phyloP scores from a whole-genome alignment of 2,329 filamentous ascomycete species.

The Fusarium mangiferae region DNA sequence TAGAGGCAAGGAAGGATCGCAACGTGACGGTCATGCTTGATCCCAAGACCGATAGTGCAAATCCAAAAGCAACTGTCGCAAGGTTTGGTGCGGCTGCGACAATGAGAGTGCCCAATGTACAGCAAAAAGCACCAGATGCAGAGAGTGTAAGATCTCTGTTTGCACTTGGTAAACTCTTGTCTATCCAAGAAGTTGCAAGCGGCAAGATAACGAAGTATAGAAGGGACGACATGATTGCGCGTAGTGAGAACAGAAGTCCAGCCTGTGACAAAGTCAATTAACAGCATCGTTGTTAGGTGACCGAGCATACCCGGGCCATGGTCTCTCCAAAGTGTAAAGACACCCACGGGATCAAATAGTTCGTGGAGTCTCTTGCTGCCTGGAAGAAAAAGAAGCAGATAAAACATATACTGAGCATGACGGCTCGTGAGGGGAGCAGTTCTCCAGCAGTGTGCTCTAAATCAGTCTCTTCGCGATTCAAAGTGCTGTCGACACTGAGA shows the following conservation, averaged over 20 bases:
- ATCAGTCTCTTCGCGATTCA: not conserved
- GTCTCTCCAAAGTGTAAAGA: not conserved
- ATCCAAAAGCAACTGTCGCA: not conserved
- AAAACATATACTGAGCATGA: not conserved
- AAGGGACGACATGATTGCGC: not conserved
- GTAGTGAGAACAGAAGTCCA: not conserved
- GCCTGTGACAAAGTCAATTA: not conserved
- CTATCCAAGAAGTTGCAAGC: not conserved
- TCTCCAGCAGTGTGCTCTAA: too few species aligned
- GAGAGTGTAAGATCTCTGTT: not conserved
- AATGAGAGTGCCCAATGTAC: not conserved
- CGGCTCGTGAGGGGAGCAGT: not conserved
- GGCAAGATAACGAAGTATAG: conserved; percentile 1
- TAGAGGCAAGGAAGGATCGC: not conserved
- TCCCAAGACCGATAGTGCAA: not conserved
- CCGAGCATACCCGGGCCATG: not conserved
- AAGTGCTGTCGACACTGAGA: not conserved
- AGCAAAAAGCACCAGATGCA: not conserved
- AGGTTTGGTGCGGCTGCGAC: not conserved
- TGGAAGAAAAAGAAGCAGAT: conserved; percentile 2
- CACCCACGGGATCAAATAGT: not conserved
- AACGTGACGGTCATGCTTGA: not conserved
- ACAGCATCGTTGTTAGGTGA: rapidly evolving
- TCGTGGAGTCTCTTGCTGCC: not conserved
- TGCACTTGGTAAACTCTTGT: not conserved